phyloP scores from a whole-genome alignment of 371 early-diverging fungal species.

The Fennellomyces sp. region DNA sequence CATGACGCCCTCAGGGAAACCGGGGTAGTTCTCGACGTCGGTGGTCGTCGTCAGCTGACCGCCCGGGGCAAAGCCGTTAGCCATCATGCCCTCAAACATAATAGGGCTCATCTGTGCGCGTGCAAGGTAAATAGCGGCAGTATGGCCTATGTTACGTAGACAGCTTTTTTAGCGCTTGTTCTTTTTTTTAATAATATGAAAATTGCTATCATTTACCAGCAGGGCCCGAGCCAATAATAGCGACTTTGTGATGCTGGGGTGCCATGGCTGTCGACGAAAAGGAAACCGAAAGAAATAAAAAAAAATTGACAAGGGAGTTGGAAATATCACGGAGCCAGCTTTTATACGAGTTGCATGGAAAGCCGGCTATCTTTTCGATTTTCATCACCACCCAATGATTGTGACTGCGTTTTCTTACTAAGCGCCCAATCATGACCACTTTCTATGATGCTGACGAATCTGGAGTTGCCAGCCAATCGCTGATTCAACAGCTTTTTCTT shows the following conservation, averaged over 20 bases:
- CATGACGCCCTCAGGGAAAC: conserved; percentile 82
- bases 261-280: conserved; percentile 21
- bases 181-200: neutral
- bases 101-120: conserved; percentile 92
- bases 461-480: neutral
- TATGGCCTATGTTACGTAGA: conserved; percentile 62
- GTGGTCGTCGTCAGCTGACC: conserved; percentile 93
- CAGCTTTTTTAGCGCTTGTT: too few relatives aligned
- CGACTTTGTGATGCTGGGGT: conserved; percentile 50
- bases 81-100: conserved; percentile 97
- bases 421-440: neutral
- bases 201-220: conserved; percentile 61
- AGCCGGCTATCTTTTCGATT: neutral
- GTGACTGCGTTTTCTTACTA: conserved; percentile 5
- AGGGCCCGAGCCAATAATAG: conserved; percentile 90
- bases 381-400: neutral
- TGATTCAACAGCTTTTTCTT: neutral
- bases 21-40: conserved; percentile 92
- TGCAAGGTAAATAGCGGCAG: conserved; percentile 95
- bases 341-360: neutral
- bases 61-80: conserved; percentile 87
- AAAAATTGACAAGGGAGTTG: conserved; percentile 4
- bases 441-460: neutral
- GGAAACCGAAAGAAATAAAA: neutral
- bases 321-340: neutral